phyloP scores from a whole-genome alignment of 2,329 filamentous ascomycete genomes.

The Penicillium glabrum region DNA sequence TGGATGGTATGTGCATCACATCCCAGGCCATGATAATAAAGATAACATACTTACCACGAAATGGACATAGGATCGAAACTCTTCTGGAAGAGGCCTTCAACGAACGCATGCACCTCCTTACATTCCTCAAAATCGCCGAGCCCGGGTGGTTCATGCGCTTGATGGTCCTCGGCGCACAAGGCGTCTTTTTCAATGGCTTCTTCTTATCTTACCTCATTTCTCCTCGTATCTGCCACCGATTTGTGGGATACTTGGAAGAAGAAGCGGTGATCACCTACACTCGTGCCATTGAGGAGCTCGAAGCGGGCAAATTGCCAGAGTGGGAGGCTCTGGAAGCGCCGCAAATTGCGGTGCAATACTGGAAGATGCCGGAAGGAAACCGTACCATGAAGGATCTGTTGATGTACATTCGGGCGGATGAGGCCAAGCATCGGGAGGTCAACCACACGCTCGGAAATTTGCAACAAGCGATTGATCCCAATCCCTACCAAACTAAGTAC shows the following conservation, averaged over 20 bases:
- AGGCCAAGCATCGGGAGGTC: constrained; percentile 87
- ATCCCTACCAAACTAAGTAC: constrained; percentile 85
- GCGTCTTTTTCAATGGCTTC: constrained; percentile 93
- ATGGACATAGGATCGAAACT: constrained; percentile 73
- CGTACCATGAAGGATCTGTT: constrained; percentile 83
- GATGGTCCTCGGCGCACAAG: constrained; percentile 89
- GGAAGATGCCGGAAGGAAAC: constrained; percentile 85
- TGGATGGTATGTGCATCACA: constrained; percentile 61
- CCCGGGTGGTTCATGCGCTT: constrained; percentile 87
- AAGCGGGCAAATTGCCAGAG: constrained; percentile 75
- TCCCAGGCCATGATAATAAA: neutral
- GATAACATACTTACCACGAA: neutral
- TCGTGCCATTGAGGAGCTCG: constrained; percentile 81
- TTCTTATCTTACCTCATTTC: constrained; percentile 87
- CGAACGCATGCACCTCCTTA: constrained; percentile 89
- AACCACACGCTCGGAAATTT: constrained; percentile 94
- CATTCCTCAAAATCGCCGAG: constrained; percentile 87
- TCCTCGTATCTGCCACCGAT: constrained; percentile 86
- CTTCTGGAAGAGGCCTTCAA: constrained; percentile 89
- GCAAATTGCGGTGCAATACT: constrained; percentile 87
- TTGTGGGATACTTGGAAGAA: constrained; percentile 96
- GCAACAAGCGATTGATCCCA: constrained; percentile 80
- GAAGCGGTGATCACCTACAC: constrained; percentile 97
- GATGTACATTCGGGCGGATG: constrained; percentile 85
- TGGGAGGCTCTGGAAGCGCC: constrained; percentile 80